Evolutionary conservation across 345 rosid species (phyloP), one percentile per base, ranked within the genome.

Genomic region (Fremontodendron californicum): DNA sequence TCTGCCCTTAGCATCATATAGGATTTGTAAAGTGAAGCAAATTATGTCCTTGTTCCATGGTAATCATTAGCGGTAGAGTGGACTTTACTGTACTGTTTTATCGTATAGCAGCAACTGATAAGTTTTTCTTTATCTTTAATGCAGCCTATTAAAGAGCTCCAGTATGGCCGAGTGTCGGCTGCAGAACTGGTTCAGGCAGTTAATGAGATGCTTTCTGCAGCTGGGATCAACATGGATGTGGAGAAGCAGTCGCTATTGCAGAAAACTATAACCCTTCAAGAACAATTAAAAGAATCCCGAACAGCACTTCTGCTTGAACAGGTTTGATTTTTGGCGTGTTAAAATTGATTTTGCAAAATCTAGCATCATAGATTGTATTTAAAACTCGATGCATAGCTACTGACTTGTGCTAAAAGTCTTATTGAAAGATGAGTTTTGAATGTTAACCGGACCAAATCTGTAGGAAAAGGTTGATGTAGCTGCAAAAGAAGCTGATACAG

Each of bases 161-260:
- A 83, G 74, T 88, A 86, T 64, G 98, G 95, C 55, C 86, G 88
- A 65, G 97, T 94, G 68, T 90, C 98, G 25, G 91, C 98, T 66
- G 86, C 77, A 69, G 98, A 94, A 84, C 79, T 93, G 79, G 97
- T 94, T 64, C 89, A 90, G 76, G 98, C 97, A 46, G 97, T 94
- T 52, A 85, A 91, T 52, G 98, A 93, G 89, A 90, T 94, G 90
- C 97, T 94, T 76, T 94, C 97, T 80, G 90, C 97, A 33, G 97
- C 97, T 54, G 98, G 98, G 58, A 86, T 94, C 51, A 80, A 86
- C 79, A 84, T 94, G 90, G 97, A 91, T 71, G 84, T 84, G 60
- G 97, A 91, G 88, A 91, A 89, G 82, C 97, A 85, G 78, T 90
- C 91, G 78, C 86, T 91, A 80, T 82, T 94, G 83, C 91, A 87